These are phyloP conservation scores for Pyricularia pennisetigena DNA, from an alignment of 2,329 filamentous ascomycete species.

Conservation along the genomic window DNA sequence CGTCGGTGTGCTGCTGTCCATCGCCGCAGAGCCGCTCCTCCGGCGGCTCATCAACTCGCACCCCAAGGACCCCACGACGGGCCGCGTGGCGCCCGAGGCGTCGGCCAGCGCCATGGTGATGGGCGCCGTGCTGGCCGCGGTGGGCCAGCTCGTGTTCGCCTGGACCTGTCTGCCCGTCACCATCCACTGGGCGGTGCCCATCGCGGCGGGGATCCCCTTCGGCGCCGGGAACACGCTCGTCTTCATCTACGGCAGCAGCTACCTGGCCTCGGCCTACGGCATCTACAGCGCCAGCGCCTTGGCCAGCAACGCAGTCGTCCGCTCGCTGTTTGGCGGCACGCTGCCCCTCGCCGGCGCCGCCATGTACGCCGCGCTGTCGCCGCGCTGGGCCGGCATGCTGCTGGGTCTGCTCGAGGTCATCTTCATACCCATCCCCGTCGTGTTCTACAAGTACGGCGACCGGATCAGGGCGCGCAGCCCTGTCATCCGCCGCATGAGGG, in stretches of 20 bases:
- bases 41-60: constrained; percentile 71
- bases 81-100: constrained; percentile 65
- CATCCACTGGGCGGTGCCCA: constrained; percentile 71
- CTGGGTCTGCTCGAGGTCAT: constrained; percentile 58
- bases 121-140: constrained; percentile 60
- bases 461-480: constrained; percentile 35
- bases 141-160: constrained; percentile 77
- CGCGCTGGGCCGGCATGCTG: constrained; percentile 66
- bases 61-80: constrained; percentile 63
- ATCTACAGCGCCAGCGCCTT: constrained; percentile 70
- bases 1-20: constrained; percentile 51
- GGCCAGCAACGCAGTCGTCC: constrained; percentile 63
- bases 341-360: constrained; percentile 61
- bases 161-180: constrained; percentile 73
- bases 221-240: constrained; percentile 63
- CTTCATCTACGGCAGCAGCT: constrained; percentile 73
- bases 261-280: constrained; percentile 65
- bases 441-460: constrained; percentile 54
- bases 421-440: constrained; percentile 65
- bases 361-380: constrained; percentile 59
- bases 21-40: constrained; percentile 60
- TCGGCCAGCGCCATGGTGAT: constrained; percentile 74
- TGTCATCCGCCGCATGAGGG: constrained; percentile 30
- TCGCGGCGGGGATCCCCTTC: constrained; percentile 67
- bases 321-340: constrained; percentile 58